Evolutionary conservation across 441 rosid species (phyloP).

Genomic region (Adansonia gregorii): DNA sequence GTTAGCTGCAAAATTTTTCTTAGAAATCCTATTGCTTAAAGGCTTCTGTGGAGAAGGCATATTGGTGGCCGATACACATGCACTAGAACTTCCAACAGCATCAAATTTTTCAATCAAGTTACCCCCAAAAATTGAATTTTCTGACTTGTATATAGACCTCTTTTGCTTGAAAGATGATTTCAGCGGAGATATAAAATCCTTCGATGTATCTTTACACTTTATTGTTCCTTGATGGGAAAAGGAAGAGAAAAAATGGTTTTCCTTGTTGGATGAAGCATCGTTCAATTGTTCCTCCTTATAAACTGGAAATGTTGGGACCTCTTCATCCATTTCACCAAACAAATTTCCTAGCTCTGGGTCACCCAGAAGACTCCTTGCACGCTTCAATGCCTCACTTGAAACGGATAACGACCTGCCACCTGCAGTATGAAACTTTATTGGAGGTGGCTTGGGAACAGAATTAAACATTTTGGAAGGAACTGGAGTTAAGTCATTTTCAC

Average conservation of each 20-base stretch:
- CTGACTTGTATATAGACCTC: slow-evolving; percentile 39
- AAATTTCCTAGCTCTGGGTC: slow-evolving; percentile 75
- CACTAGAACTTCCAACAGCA: slow-evolving; percentile 44
- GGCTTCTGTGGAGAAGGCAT: slow-evolving; percentile 38
- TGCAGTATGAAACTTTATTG: slow-evolving; percentile 84
- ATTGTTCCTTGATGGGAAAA: slow-evolving; percentile 43
- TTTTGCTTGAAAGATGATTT: slow-evolving; percentile 50
- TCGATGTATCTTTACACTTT: slow-evolving; percentile 46
- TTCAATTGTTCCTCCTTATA: slow-evolving; percentile 35
- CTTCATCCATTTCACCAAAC: slow-evolving; percentile 48
- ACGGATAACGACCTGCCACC: slow-evolving; percentile 88
- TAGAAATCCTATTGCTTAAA: slow-evolving; percentile 30
- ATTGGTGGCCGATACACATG: slow-evolving; percentile 32
- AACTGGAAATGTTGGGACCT: slow-evolving; percentile 43
- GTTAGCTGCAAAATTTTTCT: slow-evolving; percentile 27
- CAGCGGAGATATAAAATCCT: slow-evolving; percentile 63
- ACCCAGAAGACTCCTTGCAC: slow-evolving; percentile 94
- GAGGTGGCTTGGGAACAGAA: slow-evolving; percentile 53
- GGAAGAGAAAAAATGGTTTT: slow-evolving; percentile 40
- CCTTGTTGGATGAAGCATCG: slow-evolving; percentile 46
- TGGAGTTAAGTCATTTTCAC: slow-evolving; percentile 33
- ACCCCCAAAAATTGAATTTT: slow-evolving; percentile 42
- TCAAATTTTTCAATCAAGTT: slow-evolving; percentile 57
- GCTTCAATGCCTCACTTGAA: slow-evolving; percentile 79
- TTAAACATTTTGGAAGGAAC: slow-evolving; percentile 38